These are phyloP conservation scores for Filobasidium floriforme DNA, from an alignment of 768 basidiomycete genomes.

Conservation along the genomic window DNA sequence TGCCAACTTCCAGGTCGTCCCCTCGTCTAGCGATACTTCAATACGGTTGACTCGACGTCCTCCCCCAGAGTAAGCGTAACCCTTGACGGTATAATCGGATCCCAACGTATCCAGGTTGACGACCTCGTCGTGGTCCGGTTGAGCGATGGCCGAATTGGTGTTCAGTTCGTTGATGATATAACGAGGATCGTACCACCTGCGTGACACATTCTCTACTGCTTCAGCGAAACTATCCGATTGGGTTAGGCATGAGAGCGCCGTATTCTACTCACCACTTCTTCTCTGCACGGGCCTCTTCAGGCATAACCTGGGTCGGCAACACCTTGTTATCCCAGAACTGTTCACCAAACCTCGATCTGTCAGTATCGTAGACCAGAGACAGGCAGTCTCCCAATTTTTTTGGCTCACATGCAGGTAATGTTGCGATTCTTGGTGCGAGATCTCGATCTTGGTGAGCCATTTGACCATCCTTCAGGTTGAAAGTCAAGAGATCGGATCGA, in stretches of 20 bases:
- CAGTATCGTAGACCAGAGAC: too few species aligned
- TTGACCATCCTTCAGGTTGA: conserved; percentile 45
- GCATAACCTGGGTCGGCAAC: conserved; percentile 52
- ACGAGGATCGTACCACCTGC: conserved; percentile 29
- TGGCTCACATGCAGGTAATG: conserved; percentile 49
- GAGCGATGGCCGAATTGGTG: conserved; percentile 56
- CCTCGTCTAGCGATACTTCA: conserved; percentile 56
- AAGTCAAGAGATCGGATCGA: background rate
- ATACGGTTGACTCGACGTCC: conserved; percentile 56
- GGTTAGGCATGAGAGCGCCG: background rate
- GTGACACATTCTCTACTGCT: too few species aligned
- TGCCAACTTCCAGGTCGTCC: conserved; percentile 51
- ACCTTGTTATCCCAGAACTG: conserved; percentile 55
- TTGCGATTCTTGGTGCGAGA: conserved; percentile 52
- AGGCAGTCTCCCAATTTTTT: background rate
- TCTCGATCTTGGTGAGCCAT: conserved; percentile 57
- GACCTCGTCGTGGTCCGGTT: conserved; percentile 54
- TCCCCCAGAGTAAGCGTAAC: conserved; percentile 61
- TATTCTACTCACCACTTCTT: conserved; percentile 46
- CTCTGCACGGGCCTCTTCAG: conserved; percentile 53
- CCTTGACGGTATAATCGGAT: conserved; percentile 49
- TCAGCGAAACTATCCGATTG: too few species aligned
- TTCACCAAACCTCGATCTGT: background rate
- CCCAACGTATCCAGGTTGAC: conserved; percentile 18
- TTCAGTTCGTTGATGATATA: conserved; percentile 54